Percentiles rank a stretch among this genome's conserved stretches.
These are phyloP conservation scores for Tephrocybe rancida DNA, from an alignment of 768 basidiomycete genomes.

Conservation along the genomic window DNA sequence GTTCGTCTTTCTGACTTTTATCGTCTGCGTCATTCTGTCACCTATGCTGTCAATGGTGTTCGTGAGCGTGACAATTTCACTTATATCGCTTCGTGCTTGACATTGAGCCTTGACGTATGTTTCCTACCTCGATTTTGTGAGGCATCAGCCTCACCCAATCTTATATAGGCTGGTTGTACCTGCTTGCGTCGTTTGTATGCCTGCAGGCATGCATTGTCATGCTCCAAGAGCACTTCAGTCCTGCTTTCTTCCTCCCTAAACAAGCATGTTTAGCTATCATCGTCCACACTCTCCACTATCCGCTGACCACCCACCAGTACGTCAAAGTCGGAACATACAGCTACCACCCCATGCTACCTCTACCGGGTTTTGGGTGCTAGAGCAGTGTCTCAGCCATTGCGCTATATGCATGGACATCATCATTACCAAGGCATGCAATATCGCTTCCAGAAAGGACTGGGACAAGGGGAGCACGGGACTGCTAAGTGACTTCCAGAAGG, in stretches of 20 bases:
- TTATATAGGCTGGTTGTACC: constrained; percentile 54
- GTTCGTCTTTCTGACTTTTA: constrained; percentile 67
- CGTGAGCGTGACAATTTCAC: constrained; percentile 70
- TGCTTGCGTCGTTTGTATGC: constrained; percentile 59
- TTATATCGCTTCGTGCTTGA: constrained; percentile 88
- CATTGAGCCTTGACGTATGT: constrained; percentile 70
- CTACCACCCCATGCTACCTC: constrained; percentile 81
- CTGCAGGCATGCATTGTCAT: constrained; percentile 66
- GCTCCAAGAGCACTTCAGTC: constrained; percentile 76
- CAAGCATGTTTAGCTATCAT: constrained; percentile 43
- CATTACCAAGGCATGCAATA: constrained; percentile 47
- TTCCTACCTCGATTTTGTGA: neutral
- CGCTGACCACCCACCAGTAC: constrained; percentile 47
- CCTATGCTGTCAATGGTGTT: constrained; percentile 67
- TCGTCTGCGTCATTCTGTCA: constrained; percentile 75
- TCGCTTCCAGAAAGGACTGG: constrained; percentile 35
- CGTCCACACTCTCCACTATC: neutral
- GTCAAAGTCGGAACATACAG: constrained; percentile 66
- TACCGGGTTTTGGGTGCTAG: constrained; percentile 75
- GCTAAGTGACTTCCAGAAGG: constrained; percentile 44
- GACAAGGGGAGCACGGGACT: constrained; percentile 38
- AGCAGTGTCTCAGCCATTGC: constrained; percentile 81
- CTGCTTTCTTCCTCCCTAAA: constrained; percentile 81
- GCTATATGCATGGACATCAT: constrained; percentile 95
- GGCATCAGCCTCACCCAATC: constrained; percentile 34